These are phyloP conservation scores for Didymella arachidicola DNA, from an alignment of 2,329 filamentous ascomycete genomes.

Conservation along the genomic window DNA sequence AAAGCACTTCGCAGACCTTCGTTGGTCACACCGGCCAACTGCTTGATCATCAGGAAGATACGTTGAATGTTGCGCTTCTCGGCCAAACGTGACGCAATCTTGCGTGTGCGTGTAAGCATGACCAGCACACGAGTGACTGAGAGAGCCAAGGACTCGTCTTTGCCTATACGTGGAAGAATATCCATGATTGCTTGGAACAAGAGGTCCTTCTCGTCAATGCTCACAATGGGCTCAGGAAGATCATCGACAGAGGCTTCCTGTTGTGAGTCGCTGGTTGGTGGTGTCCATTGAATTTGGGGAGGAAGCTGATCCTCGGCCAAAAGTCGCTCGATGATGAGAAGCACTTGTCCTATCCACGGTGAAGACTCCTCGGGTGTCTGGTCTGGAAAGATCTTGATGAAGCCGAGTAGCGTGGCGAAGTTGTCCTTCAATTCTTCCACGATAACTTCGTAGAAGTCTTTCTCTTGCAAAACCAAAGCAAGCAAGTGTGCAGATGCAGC, in stretches of 20 bases:
- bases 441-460: slow-evolving; percentile 79
- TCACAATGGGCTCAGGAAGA: slow-evolving; percentile 68
- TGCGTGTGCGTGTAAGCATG: slow-evolving; percentile 81
- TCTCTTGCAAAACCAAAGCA: slow-evolving; percentile 84
- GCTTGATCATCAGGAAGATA: slow-evolving; percentile 94
- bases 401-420: slow-evolving; percentile 76
- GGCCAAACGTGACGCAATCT: slow-evolving; percentile 76
- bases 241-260: slow-evolving; percentile 64
- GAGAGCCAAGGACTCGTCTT: slow-evolving; percentile 83
- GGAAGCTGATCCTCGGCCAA: slow-evolving; percentile 90
- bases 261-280: slow-evolving; percentile 57
- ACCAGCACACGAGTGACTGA: slow-evolving; percentile 84
- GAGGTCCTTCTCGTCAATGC: slow-evolving; percentile 69
- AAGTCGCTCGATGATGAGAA: slow-evolving; percentile 88
- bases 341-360: slow-evolving; percentile 89
- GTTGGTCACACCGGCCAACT: slow-evolving; percentile 80
- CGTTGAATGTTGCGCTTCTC: slow-evolving; percentile 90
- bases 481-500: slow-evolving; percentile 92
- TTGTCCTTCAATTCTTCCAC: slow-evolving; percentile 78
- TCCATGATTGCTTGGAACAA: slow-evolving; percentile 82
- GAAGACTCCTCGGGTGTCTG: slow-evolving; percentile 79
- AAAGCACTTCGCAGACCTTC: slow-evolving; percentile 77
- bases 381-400: slow-evolving; percentile 75
- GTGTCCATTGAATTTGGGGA: slow-evolving; percentile 73
- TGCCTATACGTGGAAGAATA: slow-evolving; percentile 83